Conservation (phyloP, 768 basidiomycete species). For the Lentinus brumalis region DNA sequence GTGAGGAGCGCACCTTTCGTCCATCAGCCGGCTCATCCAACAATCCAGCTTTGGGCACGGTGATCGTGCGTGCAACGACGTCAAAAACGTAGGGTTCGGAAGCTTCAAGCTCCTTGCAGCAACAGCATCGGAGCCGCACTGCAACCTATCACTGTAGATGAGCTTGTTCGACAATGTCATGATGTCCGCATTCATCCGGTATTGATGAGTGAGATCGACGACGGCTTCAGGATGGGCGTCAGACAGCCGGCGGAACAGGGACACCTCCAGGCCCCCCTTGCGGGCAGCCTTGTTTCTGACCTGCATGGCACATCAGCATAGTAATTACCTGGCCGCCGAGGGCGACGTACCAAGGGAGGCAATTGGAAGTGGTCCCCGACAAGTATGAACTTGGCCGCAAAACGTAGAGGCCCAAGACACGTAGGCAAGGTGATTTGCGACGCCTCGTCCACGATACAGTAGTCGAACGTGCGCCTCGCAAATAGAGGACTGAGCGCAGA, state of each 20-base stretch:
- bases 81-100: slow-evolving; percentile 47
- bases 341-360: slow-evolving; percentile 76
- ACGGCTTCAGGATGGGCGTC: slow-evolving; percentile 86
- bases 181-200: slow-evolving; percentile 96
- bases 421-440: slow-evolving; percentile 97
- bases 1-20: slow-evolving; percentile 53
- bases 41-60: slow-evolving; percentile 44
- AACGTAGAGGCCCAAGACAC: slow-evolving; percentile 89
- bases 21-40: slow-evolving; percentile 70
- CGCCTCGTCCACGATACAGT: slow-evolving; percentile 97
- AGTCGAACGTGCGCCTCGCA: slow-evolving; percentile 83
- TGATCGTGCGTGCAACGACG: slow-evolving; percentile 43
- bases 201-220: slow-evolving; percentile 84
- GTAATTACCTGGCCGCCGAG: not conserved
- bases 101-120: slow-evolving; percentile 61
- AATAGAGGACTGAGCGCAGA: slow-evolving; percentile 71
- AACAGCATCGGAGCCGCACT: slow-evolving; percentile 76
- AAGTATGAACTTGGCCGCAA: slow-evolving; percentile 87
- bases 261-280: slow-evolving; percentile 84
- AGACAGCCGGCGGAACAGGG: slow-evolving; percentile 86
- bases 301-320: slow-evolving; percentile 39
- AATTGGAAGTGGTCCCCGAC: slow-evolving; percentile 98
- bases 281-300: slow-evolving; percentile 81
- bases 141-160: slow-evolving; percentile 76
- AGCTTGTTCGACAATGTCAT: slow-evolving; percentile 89